phyloP scores from a whole-genome alignment of 192 early-diverging fungal genomes.

The Coemansia nantahalensis region DNA sequence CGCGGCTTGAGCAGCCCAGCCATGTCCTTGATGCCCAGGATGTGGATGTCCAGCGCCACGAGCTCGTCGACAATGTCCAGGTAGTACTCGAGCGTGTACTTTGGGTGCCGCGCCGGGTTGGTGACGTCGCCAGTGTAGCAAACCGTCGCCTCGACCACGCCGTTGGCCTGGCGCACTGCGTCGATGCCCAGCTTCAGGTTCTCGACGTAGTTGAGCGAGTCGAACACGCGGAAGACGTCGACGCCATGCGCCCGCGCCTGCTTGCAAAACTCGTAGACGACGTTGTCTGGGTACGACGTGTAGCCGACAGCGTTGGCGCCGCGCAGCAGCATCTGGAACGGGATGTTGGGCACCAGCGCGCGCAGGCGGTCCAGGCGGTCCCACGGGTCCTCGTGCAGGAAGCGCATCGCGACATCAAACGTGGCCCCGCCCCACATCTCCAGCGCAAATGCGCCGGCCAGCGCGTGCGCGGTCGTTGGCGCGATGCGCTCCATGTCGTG shows the following conservation, averaged over 20 bases:
- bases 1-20: conserved; percentile 93
- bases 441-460: conserved; percentile 85
- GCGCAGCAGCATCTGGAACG: conserved; percentile 98
- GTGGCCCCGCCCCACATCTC: conserved; percentile 99
- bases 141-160: conserved; percentile 89
- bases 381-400: conserved; percentile 97
- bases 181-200: conserved; percentile 94
- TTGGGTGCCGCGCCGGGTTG: conserved; percentile 69
- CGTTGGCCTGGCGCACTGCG: conserved; percentile 89
- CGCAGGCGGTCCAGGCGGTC: conserved; percentile 85
- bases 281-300: conserved; percentile 96
- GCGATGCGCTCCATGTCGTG: conserved; percentile 92
- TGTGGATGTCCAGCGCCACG: conserved; percentile 88
- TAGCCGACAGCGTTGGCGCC: conserved; percentile 98
- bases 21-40: conserved; percentile 95
- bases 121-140: conserved; percentile 95
- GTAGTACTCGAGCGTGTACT: conserved; percentile 92
- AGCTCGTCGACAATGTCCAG: conserved; percentile 85
- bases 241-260: conserved; percentile 86
- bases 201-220: conserved; percentile 95
- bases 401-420: conserved; percentile 95
- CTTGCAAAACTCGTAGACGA: conserved; percentile 94
- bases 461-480: conserved; percentile 79
- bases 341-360: conserved; percentile 88
- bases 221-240: conserved; percentile 98